Conservation (phyloP, 306 rosid species). For the Pyrus bretschneideri region DNA sequence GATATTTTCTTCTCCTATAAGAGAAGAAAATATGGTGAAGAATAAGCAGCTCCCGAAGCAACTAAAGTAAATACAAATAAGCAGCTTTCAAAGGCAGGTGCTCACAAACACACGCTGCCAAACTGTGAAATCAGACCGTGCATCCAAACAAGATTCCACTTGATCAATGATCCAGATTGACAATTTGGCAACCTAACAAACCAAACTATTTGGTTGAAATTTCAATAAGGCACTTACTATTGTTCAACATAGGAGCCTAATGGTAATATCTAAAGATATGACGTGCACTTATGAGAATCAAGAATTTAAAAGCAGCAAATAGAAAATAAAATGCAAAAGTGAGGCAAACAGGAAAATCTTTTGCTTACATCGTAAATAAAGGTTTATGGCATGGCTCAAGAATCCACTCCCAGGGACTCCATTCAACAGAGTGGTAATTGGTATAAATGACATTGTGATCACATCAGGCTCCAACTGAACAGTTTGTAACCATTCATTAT, state of each 20-base stretch:
- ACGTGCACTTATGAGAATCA: neutral
- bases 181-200: neutral
- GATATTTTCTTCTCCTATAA: too few relatives aligned
- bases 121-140: neutral
- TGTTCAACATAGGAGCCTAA: neutral
- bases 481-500: conserved; percentile 79
- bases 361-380: conserved; percentile 87
- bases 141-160: neutral
- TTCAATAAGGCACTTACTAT: neutral
- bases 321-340: neutral
- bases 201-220: neutral
- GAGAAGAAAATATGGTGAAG: too few relatives aligned
- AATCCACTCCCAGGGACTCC: conserved; percentile 98
- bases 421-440: conserved; percentile 81
- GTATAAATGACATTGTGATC: conserved; percentile 92
- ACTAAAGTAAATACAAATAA: neutral
- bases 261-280: neutral
- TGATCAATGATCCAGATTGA: neutral
- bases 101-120: neutral
- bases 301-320: conserved; percentile 5
- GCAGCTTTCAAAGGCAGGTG: neutral
- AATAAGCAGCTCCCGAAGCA: too few relatives aligned
- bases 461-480: conserved; percentile 90
- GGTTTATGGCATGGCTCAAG: conserved; percentile 97
- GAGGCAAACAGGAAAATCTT: conserved; percentile 9